phyloP scores from a whole-genome alignment of 768 basidiomycete species.

The Macrocybe gigantea region DNA sequence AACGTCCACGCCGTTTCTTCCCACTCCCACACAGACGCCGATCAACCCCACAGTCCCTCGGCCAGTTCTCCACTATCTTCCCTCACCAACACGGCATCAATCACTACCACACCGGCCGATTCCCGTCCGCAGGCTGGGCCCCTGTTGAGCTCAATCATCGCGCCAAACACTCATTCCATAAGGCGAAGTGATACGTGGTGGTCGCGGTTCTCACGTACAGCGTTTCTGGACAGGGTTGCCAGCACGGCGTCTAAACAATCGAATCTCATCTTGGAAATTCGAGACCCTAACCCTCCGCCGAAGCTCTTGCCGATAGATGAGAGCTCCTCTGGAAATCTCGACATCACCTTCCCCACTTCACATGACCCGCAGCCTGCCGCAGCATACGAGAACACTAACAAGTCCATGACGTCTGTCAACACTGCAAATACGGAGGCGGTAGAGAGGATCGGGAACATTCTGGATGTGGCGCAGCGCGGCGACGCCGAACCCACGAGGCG shows the following conservation, averaged over 20 bases:
- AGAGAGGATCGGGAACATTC: conserved; percentile 46
- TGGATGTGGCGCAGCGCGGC: conserved; percentile 43
- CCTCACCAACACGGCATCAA: conserved; percentile 2
- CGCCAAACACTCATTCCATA: conserved; percentile 37
- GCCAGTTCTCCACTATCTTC: conserved; percentile 8
- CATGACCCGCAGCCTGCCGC: conserved; percentile 8
- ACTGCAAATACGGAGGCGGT: conserved; percentile 69
- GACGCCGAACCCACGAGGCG: conserved; percentile 15
- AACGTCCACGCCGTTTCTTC: conserved; percentile 17
- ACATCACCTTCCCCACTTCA: conserved; percentile 11
- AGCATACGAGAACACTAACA: conserved; percentile 32
- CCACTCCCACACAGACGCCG: conserved; percentile 21
- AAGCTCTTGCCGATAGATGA: conserved; percentile 56
- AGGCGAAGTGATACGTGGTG: conserved; percentile 76
- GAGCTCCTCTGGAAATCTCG: conserved; percentile 27
- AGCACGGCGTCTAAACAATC: conserved; percentile 32
- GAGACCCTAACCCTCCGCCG: conserved; percentile 79
- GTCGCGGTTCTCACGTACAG: conserved; percentile 62
- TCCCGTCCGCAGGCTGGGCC: conserved; percentile 21
- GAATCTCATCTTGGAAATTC: conserved; percentile 43
- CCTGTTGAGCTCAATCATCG: conserved; percentile 33
- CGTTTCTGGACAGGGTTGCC: conserved; percentile 52
- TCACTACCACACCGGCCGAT: conserved; percentile 18
- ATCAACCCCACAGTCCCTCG: conserved; percentile 22
- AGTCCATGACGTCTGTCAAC: conserved; percentile 49